Evolutionary conservation across 371 early-diverging fungal species (phyloP).

Genomic region (Zancudomyces culisetae): DNA sequence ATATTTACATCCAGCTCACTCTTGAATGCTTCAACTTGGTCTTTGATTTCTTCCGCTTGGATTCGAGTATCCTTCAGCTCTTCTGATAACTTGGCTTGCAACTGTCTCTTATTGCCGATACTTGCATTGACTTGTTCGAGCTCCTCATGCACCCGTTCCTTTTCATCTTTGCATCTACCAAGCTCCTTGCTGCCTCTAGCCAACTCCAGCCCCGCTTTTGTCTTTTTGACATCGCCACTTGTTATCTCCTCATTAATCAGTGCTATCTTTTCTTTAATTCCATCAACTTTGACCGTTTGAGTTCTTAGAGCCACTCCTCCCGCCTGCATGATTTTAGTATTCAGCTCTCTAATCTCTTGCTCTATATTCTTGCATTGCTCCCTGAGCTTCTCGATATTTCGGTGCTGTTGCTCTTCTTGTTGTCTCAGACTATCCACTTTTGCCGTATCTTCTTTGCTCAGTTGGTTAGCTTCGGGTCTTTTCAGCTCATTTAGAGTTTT

Average conservation of each 20-base stretch:
- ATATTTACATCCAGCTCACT: conserved; percentile 41
- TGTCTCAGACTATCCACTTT: conserved; percentile 5
- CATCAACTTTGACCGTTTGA: conserved; percentile 73
- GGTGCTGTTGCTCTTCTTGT: conserved; percentile 6
- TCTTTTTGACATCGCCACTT: conserved; percentile 9
- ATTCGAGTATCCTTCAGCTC: conserved; percentile 5
- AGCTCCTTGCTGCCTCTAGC: not conserved
- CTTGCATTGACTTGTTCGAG: not conserved
- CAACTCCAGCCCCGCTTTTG: not conserved
- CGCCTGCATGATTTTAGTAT: conserved; percentile 71
- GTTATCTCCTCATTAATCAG: conserved; percentile 18
- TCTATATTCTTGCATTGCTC: conserved; percentile 32
- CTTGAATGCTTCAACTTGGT: conserved; percentile 40
- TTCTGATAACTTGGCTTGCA: not conserved
- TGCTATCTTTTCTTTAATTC: conserved; percentile 57
- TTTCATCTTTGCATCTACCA: not conserved
- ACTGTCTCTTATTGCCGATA: not conserved
- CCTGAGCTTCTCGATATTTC: conserved; percentile 18
- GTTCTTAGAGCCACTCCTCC: conserved; percentile 71
- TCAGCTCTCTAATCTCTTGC: conserved; percentile 45
- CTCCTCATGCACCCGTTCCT: not conserved
- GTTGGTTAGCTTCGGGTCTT: conserved; percentile 4
- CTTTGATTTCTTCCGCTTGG: conserved; percentile 48
- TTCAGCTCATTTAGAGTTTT: conserved; percentile 17
- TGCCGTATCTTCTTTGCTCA: conserved; percentile 8